A percentile compares a stretch with the other conserved stretches of the same genome.
phyloP scores from a whole-genome alignment of 2,329 filamentous ascomycete genomes.

The Aureobasidium mangrovei region DNA sequence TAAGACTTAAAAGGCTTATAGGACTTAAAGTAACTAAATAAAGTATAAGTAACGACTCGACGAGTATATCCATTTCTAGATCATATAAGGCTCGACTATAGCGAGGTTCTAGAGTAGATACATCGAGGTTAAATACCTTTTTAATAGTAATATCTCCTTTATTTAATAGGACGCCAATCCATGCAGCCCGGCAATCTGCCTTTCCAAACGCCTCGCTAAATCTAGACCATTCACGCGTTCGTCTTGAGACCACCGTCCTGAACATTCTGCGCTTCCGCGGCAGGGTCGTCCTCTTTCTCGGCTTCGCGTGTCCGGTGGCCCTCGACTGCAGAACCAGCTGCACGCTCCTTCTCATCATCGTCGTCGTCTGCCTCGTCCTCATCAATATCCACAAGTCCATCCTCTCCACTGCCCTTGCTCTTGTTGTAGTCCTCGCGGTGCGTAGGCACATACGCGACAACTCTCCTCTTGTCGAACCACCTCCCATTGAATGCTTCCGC shows the following conservation, averaged over 20 bases:
- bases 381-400: conserved; percentile 37
- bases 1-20: background rate
- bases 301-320: conserved; percentile 5
- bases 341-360: conserved; percentile 28
- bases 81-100: too few relatives aligned
- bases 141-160: too few relatives aligned
- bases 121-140: too few relatives aligned
- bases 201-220: conserved; percentile 4
- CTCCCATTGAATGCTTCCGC: conserved; percentile 64
- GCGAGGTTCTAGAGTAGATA: too few relatives aligned
- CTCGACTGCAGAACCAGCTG: conserved; percentile 17
- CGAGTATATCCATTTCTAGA: too few relatives aligned
- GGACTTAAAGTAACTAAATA: too few relatives aligned
- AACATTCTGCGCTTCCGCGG: background rate
- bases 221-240: background rate
- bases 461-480: conserved; percentile 63
- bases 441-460: conserved; percentile 47
- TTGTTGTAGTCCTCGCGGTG: conserved; percentile 67
- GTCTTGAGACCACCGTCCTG: conserved; percentile 6
- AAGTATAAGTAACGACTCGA: too few relatives aligned
- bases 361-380: conserved; percentile 30
- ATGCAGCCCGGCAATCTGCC: background rate
- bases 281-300: background rate
- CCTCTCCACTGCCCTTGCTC: conserved; percentile 37
- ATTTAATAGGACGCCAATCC: too few relatives aligned